Conservation (phyloP, 2,329 filamentous ascomycete genomes). For the Torrubiella hemipterigena region DNA sequence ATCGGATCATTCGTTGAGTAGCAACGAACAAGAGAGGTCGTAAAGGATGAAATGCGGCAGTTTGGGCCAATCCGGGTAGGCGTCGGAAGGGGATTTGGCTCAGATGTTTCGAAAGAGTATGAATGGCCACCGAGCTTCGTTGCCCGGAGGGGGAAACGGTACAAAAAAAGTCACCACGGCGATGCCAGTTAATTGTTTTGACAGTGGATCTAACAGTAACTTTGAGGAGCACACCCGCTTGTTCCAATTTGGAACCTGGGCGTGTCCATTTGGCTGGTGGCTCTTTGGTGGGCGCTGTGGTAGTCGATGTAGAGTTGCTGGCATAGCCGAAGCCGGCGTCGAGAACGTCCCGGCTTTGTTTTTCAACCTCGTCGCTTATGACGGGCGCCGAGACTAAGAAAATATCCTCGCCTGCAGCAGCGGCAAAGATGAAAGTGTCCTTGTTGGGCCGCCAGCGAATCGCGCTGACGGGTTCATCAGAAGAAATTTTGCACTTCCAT, state of each 20-base stretch:
- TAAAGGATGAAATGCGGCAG: conserved; percentile 87
- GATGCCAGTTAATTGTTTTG: conserved; percentile 88
- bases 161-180: conserved; percentile 85
- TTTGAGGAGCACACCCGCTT: conserved; percentile 68
- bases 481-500: conserved; percentile 70
- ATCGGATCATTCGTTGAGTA: conserved; percentile 83
- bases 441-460: conserved; percentile 83
- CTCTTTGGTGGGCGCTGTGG: conserved; percentile 52
- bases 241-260: conserved; percentile 60
- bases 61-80: conserved; percentile 64
- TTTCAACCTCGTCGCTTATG: conserved; percentile 61
- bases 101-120: conserved; percentile 88
- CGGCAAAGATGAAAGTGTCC: conserved; percentile 71
- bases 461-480: conserved; percentile 68
- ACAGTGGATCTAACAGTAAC: conserved; percentile 68
- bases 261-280: conserved; percentile 74
- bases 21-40: conserved; percentile 92
- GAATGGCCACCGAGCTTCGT: conserved; percentile 75
- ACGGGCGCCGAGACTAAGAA: conserved; percentile 72
- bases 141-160: conserved; percentile 77
- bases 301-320: conserved; percentile 45
- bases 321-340: conserved; percentile 92
- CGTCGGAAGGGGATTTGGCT: conserved; percentile 88
- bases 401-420: conserved; percentile 72
- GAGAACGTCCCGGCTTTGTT: conserved; percentile 61